A percentile compares a stretch with the other conserved stretches of the same genome.
These are phyloP conservation scores for Fusarium sp. DNA, from an alignment of 2,329 filamentous ascomycete genomes.

Conservation along the genomic window DNA sequence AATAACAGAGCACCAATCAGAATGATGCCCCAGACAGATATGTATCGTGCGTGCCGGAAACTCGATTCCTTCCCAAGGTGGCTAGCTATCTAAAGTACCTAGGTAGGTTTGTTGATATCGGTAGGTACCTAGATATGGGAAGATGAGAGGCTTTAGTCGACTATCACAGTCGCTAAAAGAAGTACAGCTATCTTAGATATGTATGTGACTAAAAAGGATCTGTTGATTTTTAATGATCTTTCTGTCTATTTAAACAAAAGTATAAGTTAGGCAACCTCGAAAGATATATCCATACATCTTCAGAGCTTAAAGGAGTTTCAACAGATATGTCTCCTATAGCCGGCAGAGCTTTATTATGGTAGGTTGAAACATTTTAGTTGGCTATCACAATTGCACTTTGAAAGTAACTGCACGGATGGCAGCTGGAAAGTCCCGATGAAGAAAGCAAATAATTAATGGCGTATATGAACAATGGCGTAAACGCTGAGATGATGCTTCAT, in stretches of 20 bases:
- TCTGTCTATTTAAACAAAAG: no score
- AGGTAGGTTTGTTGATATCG: no score
- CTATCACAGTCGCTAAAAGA: no score
- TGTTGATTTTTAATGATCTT: no score
- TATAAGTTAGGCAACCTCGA: no score
- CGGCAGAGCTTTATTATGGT: background rate
- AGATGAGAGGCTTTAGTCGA: no score
- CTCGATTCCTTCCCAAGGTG: background rate
- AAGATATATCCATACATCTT: no score
- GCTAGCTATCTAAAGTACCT: no score
- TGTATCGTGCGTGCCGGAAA: background rate
- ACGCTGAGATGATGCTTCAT: background rate
- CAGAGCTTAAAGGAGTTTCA: background rate
- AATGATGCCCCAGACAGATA: conserved; percentile 9
- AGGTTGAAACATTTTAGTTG: background rate
- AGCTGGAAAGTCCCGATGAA: background rate
- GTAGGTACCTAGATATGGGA: no score
- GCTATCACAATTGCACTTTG: background rate
- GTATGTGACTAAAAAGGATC: no score
- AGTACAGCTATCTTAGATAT: no score
- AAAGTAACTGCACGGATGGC: background rate
- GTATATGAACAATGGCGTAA: background rate
- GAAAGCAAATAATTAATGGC: background rate
- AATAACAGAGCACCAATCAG: conserved; percentile 33
- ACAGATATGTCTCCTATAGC: background rate